These are phyloP conservation scores for Sclerotinia borealis DNA, from an alignment of 2,329 filamentous ascomycete species.

Conservation along the genomic window DNA sequence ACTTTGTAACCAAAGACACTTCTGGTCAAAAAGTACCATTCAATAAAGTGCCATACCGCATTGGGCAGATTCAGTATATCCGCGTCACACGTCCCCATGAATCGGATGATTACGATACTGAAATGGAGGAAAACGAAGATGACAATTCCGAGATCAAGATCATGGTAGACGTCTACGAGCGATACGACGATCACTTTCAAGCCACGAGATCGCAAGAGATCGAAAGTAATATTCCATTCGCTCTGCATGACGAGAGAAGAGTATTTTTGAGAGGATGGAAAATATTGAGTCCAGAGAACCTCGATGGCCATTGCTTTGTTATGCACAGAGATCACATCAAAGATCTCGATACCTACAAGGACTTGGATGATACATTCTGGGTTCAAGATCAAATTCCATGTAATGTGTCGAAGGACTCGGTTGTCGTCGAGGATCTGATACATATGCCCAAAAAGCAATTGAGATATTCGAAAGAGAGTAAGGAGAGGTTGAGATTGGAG, in stretches of 20 bases:
- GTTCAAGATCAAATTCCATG: constrained; percentile 9
- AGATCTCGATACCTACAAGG: constrained; percentile 19
- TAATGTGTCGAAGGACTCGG: background rate
- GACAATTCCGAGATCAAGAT: background rate
- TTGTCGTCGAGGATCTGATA: background rate
- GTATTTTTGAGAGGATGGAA: background rate
- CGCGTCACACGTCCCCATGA: background rate
- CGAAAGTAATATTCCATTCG: background rate
- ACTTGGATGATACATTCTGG: constrained; percentile 20
- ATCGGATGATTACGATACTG: background rate
- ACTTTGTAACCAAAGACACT: background rate
- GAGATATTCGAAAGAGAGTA: background rate
- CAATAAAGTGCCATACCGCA: constrained; percentile 8
- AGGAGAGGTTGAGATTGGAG: background rate
- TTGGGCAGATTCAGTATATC: constrained; percentile 15
- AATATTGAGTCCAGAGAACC: background rate
- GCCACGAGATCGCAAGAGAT: background rate
- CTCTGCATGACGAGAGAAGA: constrained; percentile 16
- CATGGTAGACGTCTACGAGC: constrained; percentile 3
- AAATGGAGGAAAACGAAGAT: background rate
- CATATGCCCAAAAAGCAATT: background rate
- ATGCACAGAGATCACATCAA: constrained; percentile 14
- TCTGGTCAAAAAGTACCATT: too few relatives aligned
- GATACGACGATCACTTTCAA: constrained; percentile 9
- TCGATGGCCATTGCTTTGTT: constrained; percentile 21